Evolutionary conservation across 1,139 yeast genomes (phyloP).

Genomic region (Saccharomyces uvarum): DNA sequence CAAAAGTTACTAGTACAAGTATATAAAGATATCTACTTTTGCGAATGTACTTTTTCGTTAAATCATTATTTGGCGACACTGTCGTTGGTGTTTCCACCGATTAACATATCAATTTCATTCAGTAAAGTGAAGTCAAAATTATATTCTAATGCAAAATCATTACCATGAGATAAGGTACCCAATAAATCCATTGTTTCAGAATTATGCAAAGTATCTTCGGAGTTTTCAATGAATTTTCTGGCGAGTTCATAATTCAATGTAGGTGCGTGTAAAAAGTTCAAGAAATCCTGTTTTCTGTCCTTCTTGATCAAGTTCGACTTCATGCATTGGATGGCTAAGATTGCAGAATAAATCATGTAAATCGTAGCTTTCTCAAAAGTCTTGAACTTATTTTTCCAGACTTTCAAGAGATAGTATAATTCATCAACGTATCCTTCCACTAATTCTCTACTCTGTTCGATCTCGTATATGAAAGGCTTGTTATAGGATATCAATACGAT

Average conservation of each 20-base stretch:
- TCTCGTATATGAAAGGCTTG: constrained; percentile 42
- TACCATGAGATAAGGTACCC: constrained; percentile 26
- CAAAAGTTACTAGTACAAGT: not conserved
- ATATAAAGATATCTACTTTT: not conserved
- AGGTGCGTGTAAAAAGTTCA: constrained; percentile 18
- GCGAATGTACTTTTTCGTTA: not conserved
- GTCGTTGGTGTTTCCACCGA: constrained; percentile 12
- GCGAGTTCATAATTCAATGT: constrained; percentile 26
- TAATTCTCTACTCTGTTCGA: constrained; percentile 17
- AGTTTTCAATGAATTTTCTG: constrained; percentile 22
- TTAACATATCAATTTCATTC: constrained; percentile 27
- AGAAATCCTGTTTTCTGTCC: constrained; percentile 13
- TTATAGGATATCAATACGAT: constrained; percentile 49
- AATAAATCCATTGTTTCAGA: constrained; percentile 21
- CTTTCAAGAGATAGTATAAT: constrained; percentile 29
- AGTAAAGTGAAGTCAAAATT: constrained; percentile 28
- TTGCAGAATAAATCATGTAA: constrained; percentile 27
- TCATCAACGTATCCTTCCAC: constrained; percentile 29
- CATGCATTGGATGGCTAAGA: constrained; percentile 26
- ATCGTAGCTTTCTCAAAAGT: constrained; percentile 22
- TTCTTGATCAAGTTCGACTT: constrained; percentile 20
- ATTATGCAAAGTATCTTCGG: constrained; percentile 12
- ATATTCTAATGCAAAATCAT: constrained; percentile 26
- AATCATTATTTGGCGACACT: not conserved
- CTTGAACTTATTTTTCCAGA: constrained; percentile 31